Percentiles rank a stretch among this genome's conserved stretches.
Conservation (phyloP, 2,329 filamentous ascomycete genomes). For the Phialophora macrospora region DNA sequence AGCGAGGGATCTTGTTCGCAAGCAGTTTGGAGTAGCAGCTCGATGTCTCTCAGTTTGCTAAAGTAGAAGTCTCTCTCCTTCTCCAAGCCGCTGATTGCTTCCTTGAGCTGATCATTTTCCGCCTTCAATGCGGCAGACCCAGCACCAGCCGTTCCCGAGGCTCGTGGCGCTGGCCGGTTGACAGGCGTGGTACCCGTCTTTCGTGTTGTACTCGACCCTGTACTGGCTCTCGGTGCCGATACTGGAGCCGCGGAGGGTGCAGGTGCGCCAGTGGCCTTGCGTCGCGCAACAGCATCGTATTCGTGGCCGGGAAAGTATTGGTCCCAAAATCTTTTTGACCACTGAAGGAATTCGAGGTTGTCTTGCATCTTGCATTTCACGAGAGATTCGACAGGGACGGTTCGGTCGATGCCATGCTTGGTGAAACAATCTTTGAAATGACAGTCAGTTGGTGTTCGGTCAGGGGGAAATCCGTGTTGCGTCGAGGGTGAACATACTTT, state of each 20-base stretch:
- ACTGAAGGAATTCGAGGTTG: constrained; percentile 98
- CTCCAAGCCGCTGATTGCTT: constrained; percentile 92
- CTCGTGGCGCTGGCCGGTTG: constrained; percentile 42
- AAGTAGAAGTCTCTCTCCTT: constrained; percentile 99
- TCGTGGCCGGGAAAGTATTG: constrained; percentile 97
- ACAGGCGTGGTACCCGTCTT: constrained; percentile 66
- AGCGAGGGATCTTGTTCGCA: constrained; percentile 90
- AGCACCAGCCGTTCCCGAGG: constrained; percentile 47
- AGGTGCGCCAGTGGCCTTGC: constrained; percentile 74
- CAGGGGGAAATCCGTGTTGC: constrained; percentile 8
- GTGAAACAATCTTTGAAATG: constrained; percentile 69
- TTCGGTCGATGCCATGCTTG: constrained; percentile 85
- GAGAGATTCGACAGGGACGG: constrained; percentile 83
- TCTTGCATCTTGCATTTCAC: constrained; percentile 99
- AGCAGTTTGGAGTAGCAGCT: constrained; percentile 89
- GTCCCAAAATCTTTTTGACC: constrained; percentile 96
- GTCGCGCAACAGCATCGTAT: constrained; percentile 85
- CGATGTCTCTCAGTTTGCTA: constrained; percentile 96
- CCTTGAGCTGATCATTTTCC: constrained; percentile 88
- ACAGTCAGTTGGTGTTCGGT: constrained; percentile 3
- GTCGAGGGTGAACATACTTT: constrained; percentile 69
- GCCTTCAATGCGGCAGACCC: constrained; percentile 65
- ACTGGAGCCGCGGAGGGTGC: constrained; percentile 57
- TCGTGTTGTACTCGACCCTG: constrained; percentile 54
- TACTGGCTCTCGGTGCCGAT: constrained; percentile 49